A percentile compares a stretch with the other conserved stretches of the same genome.
Evolutionary conservation across 495 filamentous ascomycete species (phyloP).

Genomic region (Pyrenula aspistea): DNA sequence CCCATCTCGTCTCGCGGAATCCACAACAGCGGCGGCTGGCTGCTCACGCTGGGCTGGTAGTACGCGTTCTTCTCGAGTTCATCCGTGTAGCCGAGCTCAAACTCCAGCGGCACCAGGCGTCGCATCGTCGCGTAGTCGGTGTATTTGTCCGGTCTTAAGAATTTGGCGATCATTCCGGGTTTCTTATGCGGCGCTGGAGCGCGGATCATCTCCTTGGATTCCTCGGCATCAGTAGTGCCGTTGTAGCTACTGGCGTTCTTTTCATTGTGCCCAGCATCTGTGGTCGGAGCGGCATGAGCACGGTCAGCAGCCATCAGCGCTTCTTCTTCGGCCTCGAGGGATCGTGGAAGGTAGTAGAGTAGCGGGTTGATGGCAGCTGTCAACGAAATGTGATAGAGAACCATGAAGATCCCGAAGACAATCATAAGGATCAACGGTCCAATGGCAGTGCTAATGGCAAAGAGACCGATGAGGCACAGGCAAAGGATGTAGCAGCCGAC

Average conservation of each 20-base stretch:
- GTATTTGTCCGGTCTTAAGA: constrained; percentile 68
- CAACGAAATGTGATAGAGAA: constrained; percentile 74
- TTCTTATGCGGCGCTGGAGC: constrained; percentile 26
- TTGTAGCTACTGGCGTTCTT: constrained; percentile 3
- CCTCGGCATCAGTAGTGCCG: constrained; percentile 16
- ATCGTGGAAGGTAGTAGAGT: constrained; percentile 67
- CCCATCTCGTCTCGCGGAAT: constrained; percentile 68
- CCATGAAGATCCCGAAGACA: constrained; percentile 64
- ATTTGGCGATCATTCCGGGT: constrained; percentile 52
- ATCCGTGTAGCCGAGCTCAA: constrained; percentile 40
- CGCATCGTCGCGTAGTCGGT: constrained; percentile 61
- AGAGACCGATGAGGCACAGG: constrained; percentile 82
- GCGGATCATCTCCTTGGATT: constrained; percentile 13
- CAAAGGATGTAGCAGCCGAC: constrained; percentile 78
- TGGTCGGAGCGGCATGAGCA: constrained; percentile 14
- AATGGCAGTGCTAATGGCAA: constrained; percentile 52
- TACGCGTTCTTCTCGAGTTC: constrained; percentile 61
- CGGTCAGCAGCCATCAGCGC: constrained; percentile 37
- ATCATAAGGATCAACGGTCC: constrained; percentile 81
- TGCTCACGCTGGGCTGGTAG: constrained; percentile 57
- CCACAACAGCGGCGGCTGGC: constrained; percentile 64
- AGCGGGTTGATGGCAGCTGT: constrained; percentile 70
- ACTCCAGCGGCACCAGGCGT: constrained; percentile 50
- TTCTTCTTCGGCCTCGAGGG: constrained; percentile 54
- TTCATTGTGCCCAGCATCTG: constrained; percentile 16